Base-by-base conservation (phyloP, 805 yeast species). In the Candida caryicola region DNA sequence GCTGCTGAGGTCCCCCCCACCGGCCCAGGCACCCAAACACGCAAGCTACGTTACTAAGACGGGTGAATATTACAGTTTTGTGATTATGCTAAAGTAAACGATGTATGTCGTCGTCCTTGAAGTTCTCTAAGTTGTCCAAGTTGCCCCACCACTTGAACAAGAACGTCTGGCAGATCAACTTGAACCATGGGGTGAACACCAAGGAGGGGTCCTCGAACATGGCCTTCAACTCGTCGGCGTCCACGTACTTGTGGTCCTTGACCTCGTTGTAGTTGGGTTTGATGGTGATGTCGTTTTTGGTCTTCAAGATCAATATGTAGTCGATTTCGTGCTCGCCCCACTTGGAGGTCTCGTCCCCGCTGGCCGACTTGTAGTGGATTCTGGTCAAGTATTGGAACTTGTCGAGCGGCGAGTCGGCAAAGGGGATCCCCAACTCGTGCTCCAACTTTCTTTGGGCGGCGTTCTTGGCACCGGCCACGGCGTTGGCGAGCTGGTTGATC, bases 291-390 rank as follows among this genome's bases (percentile, higher is more conserved):
- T 64, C 59, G 29, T 77, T 70, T 38, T 66, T 62, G 15, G 89
- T 67, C 51, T 71, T 76, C 53, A 84, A 82, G 43, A 93, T 80
- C 54, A 93, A 73, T 49, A 93, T 93, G 63, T 93, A 93, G 64
- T 93, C 99, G 48, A 93, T 84, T 65, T 91, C 99, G 56, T 91
- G 99, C 60, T 91, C 99, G 31, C 98, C 98, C 98, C 98, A 91
- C 16, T 81, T 86, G 10, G 57, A 50, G 16, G 37, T 37, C 49
- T 79, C 78, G 41, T 80, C 79, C 33, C 89, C 88, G 45, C 78
- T 71, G 3, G 83, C 78, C 5, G 97, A 89, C 73, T 82, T 84
- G 66, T 93, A 93, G 64, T 93, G 99, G 50, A 93, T 93, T 66
- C 98, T 81, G 15, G 96, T 91, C 54, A 93, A 71, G 60, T 81